phyloP scores from a whole-genome alignment of 192 early-diverging fungal species.

The Coemansia sp. region DNA sequence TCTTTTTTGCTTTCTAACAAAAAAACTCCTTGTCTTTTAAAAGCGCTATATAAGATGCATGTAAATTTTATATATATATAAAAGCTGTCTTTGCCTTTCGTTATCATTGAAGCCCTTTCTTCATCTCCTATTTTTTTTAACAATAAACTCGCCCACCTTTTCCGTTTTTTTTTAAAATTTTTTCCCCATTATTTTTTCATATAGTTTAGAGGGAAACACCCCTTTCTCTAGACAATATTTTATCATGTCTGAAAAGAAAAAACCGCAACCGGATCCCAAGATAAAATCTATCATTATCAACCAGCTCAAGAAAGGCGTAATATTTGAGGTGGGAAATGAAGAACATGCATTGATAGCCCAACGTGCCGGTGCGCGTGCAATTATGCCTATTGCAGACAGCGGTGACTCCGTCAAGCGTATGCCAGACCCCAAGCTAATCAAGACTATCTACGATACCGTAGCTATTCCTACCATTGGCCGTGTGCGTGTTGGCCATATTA shows the following conservation, averaged over 20 bases:
- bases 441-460: constrained; percentile 90
- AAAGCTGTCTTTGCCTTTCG: too few relatives aligned
- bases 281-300: neutral
- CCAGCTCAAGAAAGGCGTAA: constrained; percentile 98
- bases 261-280: neutral
- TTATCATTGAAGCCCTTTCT: too few relatives aligned
- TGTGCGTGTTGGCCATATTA: constrained; percentile 98
- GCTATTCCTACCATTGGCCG: constrained; percentile 99
- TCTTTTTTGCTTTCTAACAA: too few relatives aligned
- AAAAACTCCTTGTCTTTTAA: too few relatives aligned
- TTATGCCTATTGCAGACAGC: constrained; percentile 95
- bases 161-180: too few relatives aligned
- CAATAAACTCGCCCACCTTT: too few relatives aligned
- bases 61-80: too few relatives aligned
- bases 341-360: constrained; percentile 98
- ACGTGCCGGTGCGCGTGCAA: constrained; percentile 93
- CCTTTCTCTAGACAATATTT: too few relatives aligned
- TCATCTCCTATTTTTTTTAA: too few relatives aligned
- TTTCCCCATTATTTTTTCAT: too few relatives aligned
- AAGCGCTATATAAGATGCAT: too few relatives aligned
- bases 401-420: constrained; percentile 96
- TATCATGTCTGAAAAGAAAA: neutral
- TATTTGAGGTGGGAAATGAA: constrained; percentile 98
- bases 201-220: too few relatives aligned
- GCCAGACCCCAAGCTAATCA: constrained; percentile 98